A percentile compares a stretch with the other conserved stretches of the same genome.
Conservation (phyloP, 2,329 filamentous ascomycete genomes). For the Ramichloridium luteum region DNA sequence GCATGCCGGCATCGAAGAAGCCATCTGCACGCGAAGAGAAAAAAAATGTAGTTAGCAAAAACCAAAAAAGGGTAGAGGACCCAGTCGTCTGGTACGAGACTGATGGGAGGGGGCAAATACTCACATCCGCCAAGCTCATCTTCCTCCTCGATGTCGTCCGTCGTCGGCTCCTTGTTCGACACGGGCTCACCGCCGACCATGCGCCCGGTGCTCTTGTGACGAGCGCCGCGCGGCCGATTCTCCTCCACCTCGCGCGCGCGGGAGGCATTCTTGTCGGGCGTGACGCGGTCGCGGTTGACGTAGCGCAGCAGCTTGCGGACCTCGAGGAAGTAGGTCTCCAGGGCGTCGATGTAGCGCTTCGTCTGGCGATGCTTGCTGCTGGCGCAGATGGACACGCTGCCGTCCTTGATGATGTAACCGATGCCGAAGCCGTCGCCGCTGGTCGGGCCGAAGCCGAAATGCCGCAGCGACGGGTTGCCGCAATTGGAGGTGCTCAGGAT, state of each 20-base stretch:
- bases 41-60: slow-evolving; percentile 1
- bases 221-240: slow-evolving; percentile 28
- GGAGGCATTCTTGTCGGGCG: slow-evolving; percentile 41
- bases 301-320: slow-evolving; percentile 72
- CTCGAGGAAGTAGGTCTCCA: slow-evolving; percentile 84
- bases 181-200: slow-evolving; percentile 45
- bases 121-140: slow-evolving; percentile 89
- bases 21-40: slow-evolving; percentile 51
- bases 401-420: slow-evolving; percentile 97
- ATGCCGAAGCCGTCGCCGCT: slow-evolving; percentile 93
- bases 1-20: slow-evolving; percentile 95
- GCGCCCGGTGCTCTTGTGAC: slow-evolving; percentile 60
- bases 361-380: slow-evolving; percentile 92
- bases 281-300: slow-evolving; percentile 45
- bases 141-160: slow-evolving; percentile 38
- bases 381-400: slow-evolving; percentile 79
- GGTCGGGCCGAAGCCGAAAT: slow-evolving; percentile 94
- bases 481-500: slow-evolving; percentile 97
- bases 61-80: slow-evolving; percentile 3
- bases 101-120: slow-evolving; percentile 29
- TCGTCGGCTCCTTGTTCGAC: slow-evolving; percentile 37
- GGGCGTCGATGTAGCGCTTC: slow-evolving; percentile 71
- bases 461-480: slow-evolving; percentile 83
- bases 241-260: slow-evolving; percentile 52
- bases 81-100: too few relatives aligned